Base-by-base conservation (phyloP, 768 basidiomycete species). In the Pleurotus pulmonarius region DNA sequence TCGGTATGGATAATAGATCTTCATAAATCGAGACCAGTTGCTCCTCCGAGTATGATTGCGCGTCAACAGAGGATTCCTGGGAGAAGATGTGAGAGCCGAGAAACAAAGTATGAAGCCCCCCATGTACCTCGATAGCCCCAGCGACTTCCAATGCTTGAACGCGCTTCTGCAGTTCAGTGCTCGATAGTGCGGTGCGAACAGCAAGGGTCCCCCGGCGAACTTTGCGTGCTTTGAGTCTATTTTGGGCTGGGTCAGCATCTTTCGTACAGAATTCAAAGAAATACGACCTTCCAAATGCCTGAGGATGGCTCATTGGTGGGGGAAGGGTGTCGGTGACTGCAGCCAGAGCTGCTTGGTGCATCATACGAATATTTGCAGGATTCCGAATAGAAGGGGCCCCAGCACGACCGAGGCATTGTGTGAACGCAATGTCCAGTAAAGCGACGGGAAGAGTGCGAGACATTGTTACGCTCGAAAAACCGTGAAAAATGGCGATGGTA, bases 1-100 rank as follows among this genome's bases (percentile, higher is more conserved):
- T 46, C 15, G 69, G 69, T 25, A 74, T 65, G 18, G 73, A 70
- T 20, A 80, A 70, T 16, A 81, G 63, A 56, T 80, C 76, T 56
- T 77, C 71, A 57, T 81, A 81, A 44, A 81, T 58, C 1, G 64
- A 54, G 44, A 74, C 41, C 3, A 81, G 63, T 8, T 78, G 76
- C 16, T 73, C 70, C 59, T 81, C 80, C 1, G 73, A 70, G 57
- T 75, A 81, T 3, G 65, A 59, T 7, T 70, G 66, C 1, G 68
- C 57, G 22, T 73, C 73, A 5, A 68, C 51, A 26, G 66, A 64
- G 11, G 67, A 58, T 55, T 67, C 65, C 77, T 79, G 49, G 1
- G 38, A 37, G 39, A 48, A 46, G 48, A n/a, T 18, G 18, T 18
- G 48, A 12, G 22, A 40, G 37, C 39, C 11, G 18, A 3, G 8